A percentile compares a stretch with the other conserved stretches of the same genome.
phyloP scores from a whole-genome alignment of 2,329 filamentous ascomycete species.

The Penicillium sp. region DNA sequence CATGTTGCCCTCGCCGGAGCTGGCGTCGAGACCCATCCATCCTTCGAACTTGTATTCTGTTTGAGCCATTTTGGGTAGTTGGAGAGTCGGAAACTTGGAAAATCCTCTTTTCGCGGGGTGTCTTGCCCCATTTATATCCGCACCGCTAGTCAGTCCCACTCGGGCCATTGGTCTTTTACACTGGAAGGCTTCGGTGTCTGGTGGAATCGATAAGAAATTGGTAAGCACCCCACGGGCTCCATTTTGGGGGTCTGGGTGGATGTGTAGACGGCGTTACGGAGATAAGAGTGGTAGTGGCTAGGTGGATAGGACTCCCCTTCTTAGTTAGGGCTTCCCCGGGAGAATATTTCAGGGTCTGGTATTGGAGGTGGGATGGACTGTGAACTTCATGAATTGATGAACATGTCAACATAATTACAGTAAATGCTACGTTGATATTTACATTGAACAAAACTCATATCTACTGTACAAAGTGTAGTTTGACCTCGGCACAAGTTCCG shows the following conservation, averaged over 20 bases:
- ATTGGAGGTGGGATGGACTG: too few relatives aligned
- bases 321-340: too few relatives aligned
- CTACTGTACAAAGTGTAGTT: too few relatives aligned
- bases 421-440: too few relatives aligned
- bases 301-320: too few relatives aligned
- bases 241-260: background rate
- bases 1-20: slow-evolving; percentile 56
- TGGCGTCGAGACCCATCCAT: slow-evolving; percentile 56
- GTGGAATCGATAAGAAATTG: slow-evolving; percentile 9
- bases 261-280: background rate
- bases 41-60: slow-evolving; percentile 57
- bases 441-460: too few relatives aligned
- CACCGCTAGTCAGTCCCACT: slow-evolving; percentile 12
- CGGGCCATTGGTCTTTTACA: background rate
- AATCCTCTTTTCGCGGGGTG: background rate
- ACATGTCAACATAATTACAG: too few relatives aligned
- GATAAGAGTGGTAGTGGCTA: background rate
- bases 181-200: slow-evolving; percentile 12
- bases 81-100: background rate
- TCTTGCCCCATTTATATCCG: slow-evolving; percentile 17
- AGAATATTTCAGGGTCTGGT: too few relatives aligned
- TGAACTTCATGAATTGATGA: too few relatives aligned
- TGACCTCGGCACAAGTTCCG: background rate
- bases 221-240: slow-evolving; percentile 12
- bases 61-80: slow-evolving; percentile 15